Percentiles rank a stretch among this genome's conserved stretches.
Evolutionary conservation across 2,329 filamentous ascomycete genomes (phyloP).

Genomic region (Westerdykella ornata): DNA sequence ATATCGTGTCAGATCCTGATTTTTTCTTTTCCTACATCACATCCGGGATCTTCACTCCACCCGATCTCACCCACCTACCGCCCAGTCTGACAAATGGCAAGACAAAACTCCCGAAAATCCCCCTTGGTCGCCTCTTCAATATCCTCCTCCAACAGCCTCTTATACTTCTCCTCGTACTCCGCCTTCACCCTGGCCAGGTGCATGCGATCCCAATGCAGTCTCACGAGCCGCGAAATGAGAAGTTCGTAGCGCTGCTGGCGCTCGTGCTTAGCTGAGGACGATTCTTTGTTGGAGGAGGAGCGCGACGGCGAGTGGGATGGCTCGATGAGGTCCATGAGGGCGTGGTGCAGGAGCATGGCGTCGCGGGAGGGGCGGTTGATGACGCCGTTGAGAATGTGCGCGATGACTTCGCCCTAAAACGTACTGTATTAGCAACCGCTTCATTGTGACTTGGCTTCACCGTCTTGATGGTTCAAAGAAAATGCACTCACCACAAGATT

Average conservation of each 20-base stretch:
- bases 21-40: no score
- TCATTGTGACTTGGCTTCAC: neutral
- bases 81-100: slow-evolving; percentile 48
- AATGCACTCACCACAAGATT: slow-evolving; percentile 75
- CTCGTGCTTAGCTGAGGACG: slow-evolving; percentile 31
- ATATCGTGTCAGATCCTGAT: no score
- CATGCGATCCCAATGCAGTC: slow-evolving; percentile 84
- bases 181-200: slow-evolving; percentile 75
- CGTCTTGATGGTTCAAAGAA: no score
- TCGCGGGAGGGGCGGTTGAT: slow-evolving; percentile 95
- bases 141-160: slow-evolving; percentile 65
- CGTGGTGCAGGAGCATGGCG: slow-evolving; percentile 83
- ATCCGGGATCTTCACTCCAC: no score
- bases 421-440: neutral
- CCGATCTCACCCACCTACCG: slow-evolving; percentile 2
- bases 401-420: slow-evolving; percentile 77
- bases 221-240: slow-evolving; percentile 77
- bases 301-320: slow-evolving; percentile 20
- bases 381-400: slow-evolving; percentile 91
- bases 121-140: slow-evolving; percentile 69
- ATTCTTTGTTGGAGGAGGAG: slow-evolving; percentile 17
- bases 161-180: slow-evolving; percentile 74
- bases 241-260: slow-evolving; percentile 67
- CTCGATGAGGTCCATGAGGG: slow-evolving; percentile 55
- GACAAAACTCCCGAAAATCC: slow-evolving; percentile 71